Evolutionary conservation across 306 rosid genomes (phyloP), one percentile per base, ranked within the genome.

Genomic region (Sicyos edulis): DNA sequence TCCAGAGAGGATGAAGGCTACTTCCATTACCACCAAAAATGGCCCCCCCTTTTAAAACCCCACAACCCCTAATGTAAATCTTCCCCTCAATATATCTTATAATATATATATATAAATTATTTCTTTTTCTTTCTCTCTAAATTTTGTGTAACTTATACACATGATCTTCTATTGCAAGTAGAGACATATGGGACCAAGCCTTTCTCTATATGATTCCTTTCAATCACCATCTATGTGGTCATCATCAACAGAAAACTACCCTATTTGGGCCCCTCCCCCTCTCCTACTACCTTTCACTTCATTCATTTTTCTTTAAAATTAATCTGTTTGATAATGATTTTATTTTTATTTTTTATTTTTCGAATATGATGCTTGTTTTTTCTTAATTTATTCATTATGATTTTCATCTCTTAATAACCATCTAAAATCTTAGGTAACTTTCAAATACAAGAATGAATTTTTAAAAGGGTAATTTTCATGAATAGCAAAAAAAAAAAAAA

Each of bases 1-100:
- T 70, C 74, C 74, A 70, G 74, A 52, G 74, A 70, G 72, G 72
- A 67, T 67, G 72, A 67, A 47, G 72, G 72, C 72, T 47, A 67
- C 72, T 67, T 67, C 72, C 72, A 67, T 67, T 67, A 67, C 22
- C 72, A 67, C 56, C 72, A 21, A 67, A 67, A 67, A 21, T 20
- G 40, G 56, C 72, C 72, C 72, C 70, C 22, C 24, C 52, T 10
- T 10, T 40, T 6, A 50, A 62, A 26, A 63, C 70, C 70, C 51
- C 70, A 63, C 70, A 63, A 63, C 5, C 70, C 70, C 70, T 63
- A 63, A 40, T 63, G 16, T 63, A 63, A 40, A 37, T 63, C 51
- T 40, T 34, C 22, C 32, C 49, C 22, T 16, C 68, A 63, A 63
- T 63, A 40, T 14, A 22, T 58, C 0, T 58, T 21, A 0, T 3